These are phyloP conservation scores for Phytophthora boehmeriae DNA, from an alignment of 352 stramenopile genomes.

Conservation along the genomic window DNA sequence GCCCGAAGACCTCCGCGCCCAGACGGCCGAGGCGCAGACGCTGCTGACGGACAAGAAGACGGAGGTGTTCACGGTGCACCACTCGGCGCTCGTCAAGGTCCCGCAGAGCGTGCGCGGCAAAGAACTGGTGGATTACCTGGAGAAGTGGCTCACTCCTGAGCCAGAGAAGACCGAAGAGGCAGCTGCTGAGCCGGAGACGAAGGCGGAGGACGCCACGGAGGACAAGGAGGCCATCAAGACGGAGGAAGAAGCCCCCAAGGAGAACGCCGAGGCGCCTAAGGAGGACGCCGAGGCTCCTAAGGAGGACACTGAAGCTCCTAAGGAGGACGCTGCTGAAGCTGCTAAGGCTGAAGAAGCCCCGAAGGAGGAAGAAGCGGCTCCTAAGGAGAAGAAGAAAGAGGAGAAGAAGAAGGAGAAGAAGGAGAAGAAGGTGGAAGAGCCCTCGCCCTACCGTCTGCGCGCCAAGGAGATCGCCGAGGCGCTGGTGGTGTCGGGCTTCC, in stretches of 20 bases:
- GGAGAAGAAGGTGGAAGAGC: slow-evolving; percentile 34
- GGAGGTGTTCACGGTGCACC: slow-evolving; percentile 44
- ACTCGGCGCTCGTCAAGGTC: slow-evolving; percentile 47
- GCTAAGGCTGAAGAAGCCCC: slow-evolving; percentile 27
- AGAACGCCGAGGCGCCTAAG: slow-evolving; percentile 10
- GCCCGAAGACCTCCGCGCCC: slow-evolving; percentile 35
- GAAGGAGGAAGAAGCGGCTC: slow-evolving; percentile 18
- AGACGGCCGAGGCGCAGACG: slow-evolving; percentile 33
- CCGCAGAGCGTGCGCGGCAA: slow-evolving; percentile 49
- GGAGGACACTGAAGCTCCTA: slow-evolving; percentile 13
- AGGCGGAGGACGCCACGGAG: slow-evolving; percentile 21
- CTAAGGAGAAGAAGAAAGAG: slow-evolving; percentile 20
- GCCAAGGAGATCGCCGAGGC: slow-evolving; percentile 49
- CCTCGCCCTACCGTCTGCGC: slow-evolving; percentile 34
- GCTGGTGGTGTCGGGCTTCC: slow-evolving; percentile 40
- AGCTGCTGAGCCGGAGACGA: slow-evolving; percentile 18
- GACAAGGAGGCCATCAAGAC: slow-evolving; percentile 3
- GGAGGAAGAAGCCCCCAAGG: not conserved
- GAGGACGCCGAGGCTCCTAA: slow-evolving; percentile 17
- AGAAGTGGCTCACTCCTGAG: slow-evolving; percentile 48
- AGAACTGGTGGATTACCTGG: slow-evolving; percentile 48
- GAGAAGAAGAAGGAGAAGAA: slow-evolving; percentile 19
- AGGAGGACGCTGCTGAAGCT: slow-evolving; percentile 16
- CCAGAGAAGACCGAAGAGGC: slow-evolving; percentile 20
- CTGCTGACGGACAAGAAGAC: slow-evolving; percentile 48